Conservation (phyloP, 768 basidiomycete species). For the Baorangia bicolor region DNA sequence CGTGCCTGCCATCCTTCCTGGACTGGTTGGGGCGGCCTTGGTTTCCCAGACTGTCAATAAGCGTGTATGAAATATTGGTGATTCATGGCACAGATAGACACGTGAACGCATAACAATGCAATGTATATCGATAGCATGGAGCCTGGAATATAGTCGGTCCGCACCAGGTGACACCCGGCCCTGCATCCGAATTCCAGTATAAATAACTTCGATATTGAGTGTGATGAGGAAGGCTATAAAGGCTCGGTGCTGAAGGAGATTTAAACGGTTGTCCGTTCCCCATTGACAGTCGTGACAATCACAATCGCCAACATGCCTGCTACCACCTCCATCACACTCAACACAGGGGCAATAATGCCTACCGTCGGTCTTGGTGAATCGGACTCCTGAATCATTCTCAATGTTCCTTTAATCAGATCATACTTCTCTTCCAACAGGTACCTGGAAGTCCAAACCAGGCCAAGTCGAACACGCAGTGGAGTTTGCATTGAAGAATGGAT, state of each 20-base stretch:
- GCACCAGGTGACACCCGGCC: not conserved
- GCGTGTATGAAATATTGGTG: not conserved
- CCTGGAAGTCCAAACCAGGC: constrained; percentile 75
- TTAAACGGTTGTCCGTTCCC: not conserved
- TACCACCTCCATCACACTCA: constrained; percentile 54
- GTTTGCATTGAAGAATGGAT: constrained; percentile 70
- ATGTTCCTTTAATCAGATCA: not conserved
- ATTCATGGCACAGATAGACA: not conserved
- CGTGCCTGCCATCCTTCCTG: constrained; percentile 61
- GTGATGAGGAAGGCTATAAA: constrained; percentile 7
- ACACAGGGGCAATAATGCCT: constrained; percentile 78
- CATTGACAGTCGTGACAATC: not conserved
- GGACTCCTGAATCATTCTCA: not conserved
- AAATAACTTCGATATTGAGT: not conserved
- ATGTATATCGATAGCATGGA: not conserved
- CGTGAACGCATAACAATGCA: not conserved
- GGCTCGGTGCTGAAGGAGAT: not conserved
- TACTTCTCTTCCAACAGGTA: constrained; percentile 43
- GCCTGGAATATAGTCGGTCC: constrained; percentile 1
- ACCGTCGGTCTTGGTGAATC: constrained; percentile 61
- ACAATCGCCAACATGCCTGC: constrained; percentile 44
- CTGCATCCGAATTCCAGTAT: constrained; percentile 3
- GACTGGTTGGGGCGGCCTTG: constrained; percentile 60
- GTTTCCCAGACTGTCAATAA: constrained; percentile 51
- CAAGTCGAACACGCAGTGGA: constrained; percentile 73